These are phyloP conservation scores for Tuber aestivum DNA, from an alignment of 495 filamentous ascomycete species.

Conservation along the genomic window DNA sequence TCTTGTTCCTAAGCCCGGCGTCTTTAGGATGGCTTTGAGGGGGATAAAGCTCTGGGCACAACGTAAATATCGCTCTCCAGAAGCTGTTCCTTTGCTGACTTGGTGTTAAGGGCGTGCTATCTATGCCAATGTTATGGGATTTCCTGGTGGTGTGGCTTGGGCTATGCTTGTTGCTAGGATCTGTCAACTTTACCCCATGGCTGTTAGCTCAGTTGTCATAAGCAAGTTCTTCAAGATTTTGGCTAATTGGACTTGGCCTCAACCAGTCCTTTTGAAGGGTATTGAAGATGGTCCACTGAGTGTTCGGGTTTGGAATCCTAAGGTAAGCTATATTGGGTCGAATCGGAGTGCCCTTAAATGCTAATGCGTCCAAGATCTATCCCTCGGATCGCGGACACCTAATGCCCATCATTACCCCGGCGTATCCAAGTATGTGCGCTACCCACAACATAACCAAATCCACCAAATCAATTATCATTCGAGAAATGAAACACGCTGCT, in stretches of 20 bases:
- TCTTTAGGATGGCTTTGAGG: slow-evolving; percentile 78
- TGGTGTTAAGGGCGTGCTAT: slow-evolving; percentile 61
- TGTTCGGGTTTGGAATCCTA: slow-evolving; percentile 89
- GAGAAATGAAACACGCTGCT: slow-evolving; percentile 71
- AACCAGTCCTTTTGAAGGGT: slow-evolving; percentile 77
- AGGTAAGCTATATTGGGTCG: slow-evolving; percentile 50
- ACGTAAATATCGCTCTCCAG: slow-evolving; percentile 48
- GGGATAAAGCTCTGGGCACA: slow-evolving; percentile 96
- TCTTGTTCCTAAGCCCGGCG: slow-evolving; percentile 79
- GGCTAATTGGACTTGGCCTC: slow-evolving; percentile 86
- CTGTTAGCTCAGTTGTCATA: slow-evolving; percentile 75
- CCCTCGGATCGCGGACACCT: slow-evolving; percentile 71
- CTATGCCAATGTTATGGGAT: slow-evolving; percentile 92
- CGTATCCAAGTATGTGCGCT: slow-evolving; percentile 93
- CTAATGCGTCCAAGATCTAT: slow-evolving; percentile 56
- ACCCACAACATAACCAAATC: slow-evolving; percentile 88
- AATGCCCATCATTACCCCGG: slow-evolving; percentile 96
- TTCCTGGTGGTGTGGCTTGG: slow-evolving; percentile 94
- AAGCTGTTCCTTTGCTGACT: background rate
- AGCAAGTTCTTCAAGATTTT: slow-evolving; percentile 92
- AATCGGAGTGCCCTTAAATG: background rate
- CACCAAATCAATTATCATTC: slow-evolving; percentile 73
- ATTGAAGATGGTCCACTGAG: slow-evolving; percentile 78
- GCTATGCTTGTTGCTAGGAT: slow-evolving; percentile 93
- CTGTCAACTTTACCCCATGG: slow-evolving; percentile 94